Conservation (phyloP, 495 filamentous ascomycete genomes). For the Gamarada debralockiae region DNA sequence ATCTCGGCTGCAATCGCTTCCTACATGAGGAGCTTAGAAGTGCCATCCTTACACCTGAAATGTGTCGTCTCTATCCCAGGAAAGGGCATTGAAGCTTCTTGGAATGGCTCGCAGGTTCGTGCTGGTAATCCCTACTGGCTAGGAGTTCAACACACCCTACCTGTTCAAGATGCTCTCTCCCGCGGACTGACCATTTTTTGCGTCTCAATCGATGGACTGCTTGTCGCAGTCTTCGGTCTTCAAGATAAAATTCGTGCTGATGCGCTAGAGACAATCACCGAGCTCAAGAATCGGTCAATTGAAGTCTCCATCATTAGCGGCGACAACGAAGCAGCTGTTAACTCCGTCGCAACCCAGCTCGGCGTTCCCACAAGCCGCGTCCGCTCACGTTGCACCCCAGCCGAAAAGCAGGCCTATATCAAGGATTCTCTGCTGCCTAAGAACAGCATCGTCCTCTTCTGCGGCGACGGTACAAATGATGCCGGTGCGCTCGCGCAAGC, state of each 20-base stretch:
- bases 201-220: constrained; percentile 45
- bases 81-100: constrained; percentile 35
- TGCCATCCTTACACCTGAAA: constrained; percentile 21
- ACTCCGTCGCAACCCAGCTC: constrained; percentile 46
- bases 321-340: constrained; percentile 60
- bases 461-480: constrained; percentile 81
- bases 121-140: constrained; percentile 68
- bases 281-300: constrained; percentile 52
- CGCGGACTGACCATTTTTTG: constrained; percentile 59
- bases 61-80: constrained; percentile 46
- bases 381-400: constrained; percentile 49
- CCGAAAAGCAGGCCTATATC: constrained; percentile 63
- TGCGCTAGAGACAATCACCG: constrained; percentile 40
- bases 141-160: constrained; percentile 38
- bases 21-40: constrained; percentile 38
- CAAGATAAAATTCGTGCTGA: constrained; percentile 56
- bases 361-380: constrained; percentile 45
- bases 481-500: constrained; percentile 69
- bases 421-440: constrained; percentile 37
- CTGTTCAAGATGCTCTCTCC: constrained; percentile 18
- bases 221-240: constrained; percentile 57
- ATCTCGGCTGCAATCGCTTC: constrained; percentile 57
- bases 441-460: constrained; percentile 53
- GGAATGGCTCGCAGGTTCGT: constrained; percentile 34
- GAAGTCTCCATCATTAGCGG: constrained; percentile 64